Evolutionary conservation across 2,329 filamentous ascomycete species (phyloP), one percentile per base, ranked within the genome.

Genomic region (Arthrocladium fulminans): DNA sequence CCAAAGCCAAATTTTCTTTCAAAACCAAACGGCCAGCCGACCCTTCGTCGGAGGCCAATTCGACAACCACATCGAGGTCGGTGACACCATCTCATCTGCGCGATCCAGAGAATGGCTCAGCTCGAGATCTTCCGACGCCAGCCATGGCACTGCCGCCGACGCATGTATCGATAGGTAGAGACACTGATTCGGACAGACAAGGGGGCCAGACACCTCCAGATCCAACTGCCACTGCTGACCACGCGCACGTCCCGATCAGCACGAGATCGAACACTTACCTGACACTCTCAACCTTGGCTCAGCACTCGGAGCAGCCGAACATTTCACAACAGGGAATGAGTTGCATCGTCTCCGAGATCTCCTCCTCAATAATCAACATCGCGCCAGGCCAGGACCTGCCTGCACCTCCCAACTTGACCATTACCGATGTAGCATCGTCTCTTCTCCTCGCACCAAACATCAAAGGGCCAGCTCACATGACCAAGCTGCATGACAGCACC

Each of bases 1-100:
- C 88, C 6, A 85, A 83, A 57, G 78, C 81, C 9, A 87, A 88
- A 53, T 96, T 96, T 67, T 79, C 84, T 47, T 96, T 96, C 73
- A 94, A 82, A 61, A 53, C 53, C 3, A 71, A 69, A 51, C 80
- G 77, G 53, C 78, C 74, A 51, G 59, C 66, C 1, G 68, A 67
- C 4, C 59, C 60, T 2, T 70, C 69, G 2, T 63, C 62, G 27
- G 61, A 65, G n/a, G 19, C 7, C 12, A 42, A 51, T 13, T 48
- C 51, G 42, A 17, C 39, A 35, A 41, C 37, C 19, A 48, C 37
- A 23, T 41, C 37, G 12, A 7, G 37, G 17, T 48, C 45, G 2
- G 45, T 42, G 6, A 54, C 53, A 22, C 51, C 54, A 3, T 51
- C 46, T 22, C 50, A 49, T 19, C 42, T 50, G 32, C 51, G 49